phyloP scores from a whole-genome alignment of 768 basidiomycete species.

The Boletus rubropictus region DNA sequence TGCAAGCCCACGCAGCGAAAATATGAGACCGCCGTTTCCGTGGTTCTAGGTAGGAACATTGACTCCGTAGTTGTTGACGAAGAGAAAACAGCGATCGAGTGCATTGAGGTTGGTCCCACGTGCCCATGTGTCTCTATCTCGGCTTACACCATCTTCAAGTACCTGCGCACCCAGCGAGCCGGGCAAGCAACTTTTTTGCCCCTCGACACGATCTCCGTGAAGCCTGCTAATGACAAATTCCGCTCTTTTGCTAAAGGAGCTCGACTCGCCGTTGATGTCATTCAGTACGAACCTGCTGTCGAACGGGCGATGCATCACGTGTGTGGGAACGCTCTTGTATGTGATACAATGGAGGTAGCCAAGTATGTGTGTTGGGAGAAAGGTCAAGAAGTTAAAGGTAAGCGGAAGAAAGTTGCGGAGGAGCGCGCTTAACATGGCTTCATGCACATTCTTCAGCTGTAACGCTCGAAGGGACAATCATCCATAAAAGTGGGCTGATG shows the following conservation, averaged over 20 bases:
- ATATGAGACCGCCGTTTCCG: conserved; percentile 87
- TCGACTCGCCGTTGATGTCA: conserved; percentile 79
- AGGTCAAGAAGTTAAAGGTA: conserved; percentile 95
- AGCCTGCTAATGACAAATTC: conserved; percentile 91
- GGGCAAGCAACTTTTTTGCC: conserved; percentile 98
- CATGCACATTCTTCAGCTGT: conserved; percentile 54
- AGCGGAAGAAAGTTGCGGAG: conserved; percentile 42
- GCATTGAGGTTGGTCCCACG: conserved; percentile 69
- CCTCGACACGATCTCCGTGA: conserved; percentile 94
- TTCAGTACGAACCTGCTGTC: conserved; percentile 74
- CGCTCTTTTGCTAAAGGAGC: conserved; percentile 87
- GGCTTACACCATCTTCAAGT: conserved; percentile 40
- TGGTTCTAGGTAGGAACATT: conserved; percentile 89
- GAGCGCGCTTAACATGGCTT: not conserved
- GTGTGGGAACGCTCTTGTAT: conserved; percentile 91
- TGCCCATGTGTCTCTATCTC: not conserved
- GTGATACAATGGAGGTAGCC: conserved; percentile 93
- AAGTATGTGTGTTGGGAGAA: conserved; percentile 88
- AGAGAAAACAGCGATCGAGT: conserved; percentile 95
- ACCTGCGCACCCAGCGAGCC: conserved; percentile 89
- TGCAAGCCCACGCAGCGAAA: conserved; percentile 92
- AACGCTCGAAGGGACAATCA: conserved; percentile 92
- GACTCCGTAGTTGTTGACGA: conserved; percentile 96
- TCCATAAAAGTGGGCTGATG: conserved; percentile 95
- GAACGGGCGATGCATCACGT: conserved; percentile 96